Percentiles rank a stretch among this genome's conserved stretches.
Evolutionary conservation across 2,329 filamentous ascomycete genomes (phyloP).

Genomic region (Trichothecium sympodiale): DNA sequence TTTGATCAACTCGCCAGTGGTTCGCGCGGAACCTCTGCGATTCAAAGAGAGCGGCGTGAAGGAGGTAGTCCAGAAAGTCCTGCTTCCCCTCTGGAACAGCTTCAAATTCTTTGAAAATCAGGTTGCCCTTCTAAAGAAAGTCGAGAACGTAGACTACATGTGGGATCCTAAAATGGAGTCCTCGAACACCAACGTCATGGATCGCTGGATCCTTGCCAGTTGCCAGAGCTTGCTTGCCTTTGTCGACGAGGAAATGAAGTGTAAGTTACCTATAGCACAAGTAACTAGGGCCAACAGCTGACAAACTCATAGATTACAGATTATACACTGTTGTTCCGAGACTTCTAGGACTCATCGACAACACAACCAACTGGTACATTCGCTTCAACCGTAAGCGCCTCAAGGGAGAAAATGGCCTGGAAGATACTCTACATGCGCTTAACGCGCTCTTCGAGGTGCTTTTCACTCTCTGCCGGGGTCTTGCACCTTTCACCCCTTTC

Average conservation of each 20-base stretch:
- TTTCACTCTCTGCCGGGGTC: slow-evolving; percentile 74
- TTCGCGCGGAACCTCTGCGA: slow-evolving; percentile 77
- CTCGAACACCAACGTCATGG: slow-evolving; percentile 84
- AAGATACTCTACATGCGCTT: slow-evolving; percentile 81
- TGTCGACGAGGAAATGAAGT: slow-evolving; percentile 84
- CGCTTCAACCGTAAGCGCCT: slow-evolving; percentile 83
- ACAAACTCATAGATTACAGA: slow-evolving; percentile 43
- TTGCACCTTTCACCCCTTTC: slow-evolving; percentile 94
- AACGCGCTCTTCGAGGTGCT: slow-evolving; percentile 93
- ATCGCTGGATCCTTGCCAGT: slow-evolving; percentile 87
- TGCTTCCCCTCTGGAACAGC: slow-evolving; percentile 89
- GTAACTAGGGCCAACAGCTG: not conserved
- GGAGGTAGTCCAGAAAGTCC: slow-evolving; percentile 85
- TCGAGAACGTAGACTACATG: slow-evolving; percentile 61
- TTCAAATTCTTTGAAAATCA: slow-evolving; percentile 95
- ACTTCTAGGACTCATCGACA: slow-evolving; percentile 74
- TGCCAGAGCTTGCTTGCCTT: slow-evolving; percentile 87
- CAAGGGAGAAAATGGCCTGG: slow-evolving; percentile 77
- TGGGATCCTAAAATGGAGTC: slow-evolving; percentile 69
- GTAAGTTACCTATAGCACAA: slow-evolving; percentile 27
- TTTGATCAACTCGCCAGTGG: slow-evolving; percentile 91
- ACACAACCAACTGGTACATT: slow-evolving; percentile 98
- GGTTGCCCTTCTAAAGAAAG: slow-evolving; percentile 76
- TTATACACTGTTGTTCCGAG: slow-evolving; percentile 87
- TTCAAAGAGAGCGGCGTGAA: slow-evolving; percentile 92